Conservation (phyloP, 495 filamentous ascomycete species). For the Hypoxylon lienhwacheense region DNA sequence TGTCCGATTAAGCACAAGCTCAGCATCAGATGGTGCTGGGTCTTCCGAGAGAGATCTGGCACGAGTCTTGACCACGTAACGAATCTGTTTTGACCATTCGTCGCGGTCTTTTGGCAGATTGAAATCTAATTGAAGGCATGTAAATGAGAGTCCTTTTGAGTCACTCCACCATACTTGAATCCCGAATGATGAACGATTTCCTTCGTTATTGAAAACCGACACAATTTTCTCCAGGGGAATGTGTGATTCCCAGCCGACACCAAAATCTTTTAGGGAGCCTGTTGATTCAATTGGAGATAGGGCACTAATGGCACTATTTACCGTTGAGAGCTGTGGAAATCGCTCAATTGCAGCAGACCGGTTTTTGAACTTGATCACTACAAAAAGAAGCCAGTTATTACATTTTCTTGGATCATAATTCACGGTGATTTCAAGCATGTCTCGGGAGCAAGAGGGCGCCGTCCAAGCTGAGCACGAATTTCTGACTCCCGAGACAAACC, state of each 20-base stretch:
- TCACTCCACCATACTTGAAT: slow-evolving; percentile 84
- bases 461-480: too few relatives aligned
- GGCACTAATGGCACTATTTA: slow-evolving; percentile 6
- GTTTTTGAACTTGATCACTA: slow-evolving; percentile 79
- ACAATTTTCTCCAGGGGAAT: slow-evolving; percentile 75
- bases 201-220: slow-evolving; percentile 77
- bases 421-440: too few relatives aligned
- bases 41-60: slow-evolving; percentile 48
- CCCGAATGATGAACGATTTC: slow-evolving; percentile 74
- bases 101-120: slow-evolving; percentile 71
- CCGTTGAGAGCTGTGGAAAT: slow-evolving; percentile 41
- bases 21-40: slow-evolving; percentile 61
- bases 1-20: slow-evolving; percentile 65
- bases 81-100: slow-evolving; percentile 72
- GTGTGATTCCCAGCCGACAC: slow-evolving; percentile 22
- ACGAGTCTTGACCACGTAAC: slow-evolving; percentile 58
- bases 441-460: too few relatives aligned
- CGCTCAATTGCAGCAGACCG: slow-evolving; percentile 61
- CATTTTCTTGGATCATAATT: too few relatives aligned
- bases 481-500: too few relatives aligned
- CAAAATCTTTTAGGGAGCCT: slow-evolving; percentile 29
- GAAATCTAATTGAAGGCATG: slow-evolving; percentile 64
- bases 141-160: slow-evolving; percentile 57
- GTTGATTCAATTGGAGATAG: slow-evolving; percentile 23
- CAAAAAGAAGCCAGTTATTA: too few relatives aligned